Evolutionary conservation across 768 basidiomycete species (phyloP).

Genomic region (Lentinula detonsa): DNA sequence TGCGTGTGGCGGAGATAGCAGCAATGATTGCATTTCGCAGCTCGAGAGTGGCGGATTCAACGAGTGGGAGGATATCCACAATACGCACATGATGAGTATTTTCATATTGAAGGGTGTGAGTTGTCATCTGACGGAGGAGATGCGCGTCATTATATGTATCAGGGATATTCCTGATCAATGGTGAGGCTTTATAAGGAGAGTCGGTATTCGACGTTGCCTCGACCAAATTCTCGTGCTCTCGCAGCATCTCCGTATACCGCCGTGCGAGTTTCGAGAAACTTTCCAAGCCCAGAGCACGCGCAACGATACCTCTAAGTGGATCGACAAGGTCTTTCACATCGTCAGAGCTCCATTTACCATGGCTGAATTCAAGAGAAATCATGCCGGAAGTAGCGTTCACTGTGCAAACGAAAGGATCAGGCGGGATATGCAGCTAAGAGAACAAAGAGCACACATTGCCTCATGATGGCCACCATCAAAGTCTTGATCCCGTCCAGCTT

Average conservation of each 20-base stretch:
- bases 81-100: conserved; percentile 21
- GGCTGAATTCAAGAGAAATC: conserved; percentile 36
- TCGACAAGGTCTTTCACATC: conserved; percentile 30
- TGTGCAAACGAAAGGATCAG: conserved; percentile 8
- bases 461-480: conserved; percentile 18
- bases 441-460: conserved; percentile 18
- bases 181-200: background rate
- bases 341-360: conserved; percentile 39
- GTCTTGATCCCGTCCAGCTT: conserved; percentile 15
- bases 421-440: background rate
- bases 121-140: conserved; percentile 26
- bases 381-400: conserved; percentile 27
- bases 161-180: background rate
- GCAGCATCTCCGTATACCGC: conserved; percentile 5
- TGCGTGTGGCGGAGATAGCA: conserved; percentile 19
- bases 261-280: conserved; percentile 22
- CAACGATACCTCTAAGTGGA: conserved; percentile 26
- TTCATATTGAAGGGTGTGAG: conserved; percentile 20
- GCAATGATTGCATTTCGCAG: conserved; percentile 24
- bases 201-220: background rate
- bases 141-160: conserved; percentile 24
- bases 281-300: conserved; percentile 19
- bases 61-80: conserved; percentile 26
- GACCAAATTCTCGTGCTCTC: background rate
- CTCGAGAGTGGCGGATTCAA: conserved; percentile 25